Conservation (phyloP, 2,329 filamentous ascomycete species). For the Aspergillus sp. region DNA sequence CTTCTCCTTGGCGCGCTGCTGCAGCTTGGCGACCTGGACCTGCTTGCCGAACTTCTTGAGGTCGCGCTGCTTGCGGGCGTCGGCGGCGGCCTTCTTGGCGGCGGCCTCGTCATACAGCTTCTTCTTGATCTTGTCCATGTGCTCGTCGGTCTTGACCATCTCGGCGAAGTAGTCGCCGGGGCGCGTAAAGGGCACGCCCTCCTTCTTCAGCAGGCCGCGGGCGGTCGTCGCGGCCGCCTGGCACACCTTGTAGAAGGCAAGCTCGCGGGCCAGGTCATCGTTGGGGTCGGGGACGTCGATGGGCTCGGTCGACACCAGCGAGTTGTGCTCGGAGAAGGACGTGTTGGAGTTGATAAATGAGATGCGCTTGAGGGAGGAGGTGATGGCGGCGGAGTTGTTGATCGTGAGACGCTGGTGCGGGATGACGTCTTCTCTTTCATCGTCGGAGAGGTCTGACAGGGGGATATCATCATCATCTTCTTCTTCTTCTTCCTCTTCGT, state of each 20-base stretch:
- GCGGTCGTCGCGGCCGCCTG: conserved; percentile 74
- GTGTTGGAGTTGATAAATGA: conserved; percentile 58
- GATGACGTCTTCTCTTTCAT: conserved; percentile 81
- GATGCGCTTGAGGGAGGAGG: conserved; percentile 70
- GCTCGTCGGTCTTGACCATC: conserved; percentile 98
- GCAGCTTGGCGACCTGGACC: conserved; percentile 92
- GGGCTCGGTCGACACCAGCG: conserved; percentile 65
- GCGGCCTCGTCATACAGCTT: conserved; percentile 92
- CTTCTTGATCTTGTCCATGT: conserved; percentile 95
- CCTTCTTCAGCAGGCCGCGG: conserved; percentile 72
- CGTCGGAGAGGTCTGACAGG: conserved; percentile 78
- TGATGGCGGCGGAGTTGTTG: conserved; percentile 90
- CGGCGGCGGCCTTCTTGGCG: conserved; percentile 84
- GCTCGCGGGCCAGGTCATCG: conserved; percentile 88
- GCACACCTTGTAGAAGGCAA: conserved; percentile 89
- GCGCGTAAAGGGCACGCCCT: conserved; percentile 80
- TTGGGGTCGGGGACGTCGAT: conserved; percentile 79
- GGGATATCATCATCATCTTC: conserved; percentile 85
- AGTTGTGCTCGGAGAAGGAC: conserved; percentile 81
- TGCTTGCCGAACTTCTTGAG: conserved; percentile 99
- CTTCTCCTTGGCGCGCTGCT: conserved; percentile 92
- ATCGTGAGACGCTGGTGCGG: conserved; percentile 92
- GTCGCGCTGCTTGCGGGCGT: conserved; percentile 88
- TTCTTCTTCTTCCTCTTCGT: conserved; percentile 61
- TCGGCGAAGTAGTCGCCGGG: conserved; percentile 97